Evolutionary conservation across 768 basidiomycete genomes (phyloP).

Genomic region (Xanthoconium stramineum): DNA sequence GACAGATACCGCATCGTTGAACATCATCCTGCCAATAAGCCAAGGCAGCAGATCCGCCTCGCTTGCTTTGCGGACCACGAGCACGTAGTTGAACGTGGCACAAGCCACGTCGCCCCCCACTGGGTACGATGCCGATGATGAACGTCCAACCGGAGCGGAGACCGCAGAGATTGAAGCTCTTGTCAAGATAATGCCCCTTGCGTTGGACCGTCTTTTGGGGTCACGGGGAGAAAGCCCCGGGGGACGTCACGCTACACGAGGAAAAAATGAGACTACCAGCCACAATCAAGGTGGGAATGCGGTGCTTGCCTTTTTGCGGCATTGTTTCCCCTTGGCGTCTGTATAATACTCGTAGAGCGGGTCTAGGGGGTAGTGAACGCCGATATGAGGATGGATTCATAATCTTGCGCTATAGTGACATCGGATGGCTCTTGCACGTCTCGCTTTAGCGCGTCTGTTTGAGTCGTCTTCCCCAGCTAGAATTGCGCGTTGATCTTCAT

Average conservation of each 20-base stretch:
- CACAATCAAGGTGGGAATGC: conserved; percentile 6
- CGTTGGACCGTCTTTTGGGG: conserved; percentile 65
- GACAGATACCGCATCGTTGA: conserved; percentile 71
- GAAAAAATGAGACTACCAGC: conserved; percentile 10
- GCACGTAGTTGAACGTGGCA: conserved; percentile 63
- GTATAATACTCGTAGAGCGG: conserved; percentile 58
- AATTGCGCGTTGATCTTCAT: conserved; percentile 81
- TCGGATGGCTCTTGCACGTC: conserved; percentile 82
- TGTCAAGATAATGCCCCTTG: conserved; percentile 84
- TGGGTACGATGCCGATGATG: conserved; percentile 71
- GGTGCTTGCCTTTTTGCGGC: conserved; percentile 34
- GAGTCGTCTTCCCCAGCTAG: conserved; percentile 49
- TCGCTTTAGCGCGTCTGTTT: conserved; percentile 79
- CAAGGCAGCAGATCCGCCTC: conserved; percentile 67
- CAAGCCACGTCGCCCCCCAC: conserved; percentile 67
- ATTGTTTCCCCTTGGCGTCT: conserved; percentile 28
- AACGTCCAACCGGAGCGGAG: conserved; percentile 87
- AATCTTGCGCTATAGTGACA: conserved; percentile 75
- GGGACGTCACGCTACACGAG: conserved; percentile 56
- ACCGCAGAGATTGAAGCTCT: conserved; percentile 77
- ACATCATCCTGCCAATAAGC: conserved; percentile 70
- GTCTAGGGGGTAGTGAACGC: conserved; percentile 78
- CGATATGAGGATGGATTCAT: conserved; percentile 85
- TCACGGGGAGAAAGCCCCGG: conserved; percentile 77
- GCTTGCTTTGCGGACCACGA: conserved; percentile 73